Base-by-base conservation (phyloP, 176 grass and related monocot species). In the Leersia perrieri region DNA sequence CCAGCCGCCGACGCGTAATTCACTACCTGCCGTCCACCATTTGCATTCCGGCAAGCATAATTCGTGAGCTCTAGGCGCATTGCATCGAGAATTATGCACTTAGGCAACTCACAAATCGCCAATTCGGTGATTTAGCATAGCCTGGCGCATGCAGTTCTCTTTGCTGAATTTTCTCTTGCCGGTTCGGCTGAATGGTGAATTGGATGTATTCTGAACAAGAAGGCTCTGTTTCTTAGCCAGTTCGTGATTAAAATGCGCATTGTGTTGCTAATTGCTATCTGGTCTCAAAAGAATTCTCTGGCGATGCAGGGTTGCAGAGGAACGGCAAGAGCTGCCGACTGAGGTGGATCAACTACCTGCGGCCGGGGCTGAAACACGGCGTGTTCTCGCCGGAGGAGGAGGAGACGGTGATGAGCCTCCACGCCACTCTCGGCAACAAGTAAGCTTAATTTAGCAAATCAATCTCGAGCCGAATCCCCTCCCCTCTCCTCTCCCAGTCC, bases 361-460 rank as follows among this genome's bases (percentile, higher is more conserved):
- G 91, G 15, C 91, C 91, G 47, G 91, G 92, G 42, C 68, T 94
- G 68, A 94, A 91, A 83, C 92, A 84, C 87, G 92, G 92, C 70
- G 60, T 84, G 75, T 95, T 98, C 83, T 88, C 92, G 1, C 66
- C 22, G 78, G 88, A 91, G 67, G 96, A 98, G 81, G 96, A 98
- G 87, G 86, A 86, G 45, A 89, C 81, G 66, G 86, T 98, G 53
- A 83, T 93, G 84, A 88, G 81, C 74, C 90, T 98, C 86, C 96
- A 98, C 80, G 81, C 87, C 51, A 73, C 84, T 22, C 78, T 95
- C 67, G 96, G 96, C 84, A 98, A 98, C 84, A 98, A 95, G 96
- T 98, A 90, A 93, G 95, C 65, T 25, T 25, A n/a, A n/a, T 18
- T 5, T 49, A 49, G 35, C 35, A 44, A 7, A 51, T 14, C 47